phyloP scores from a whole-genome alignment of 441 rosid genomes.

The Gossypium davidsonii region DNA sequence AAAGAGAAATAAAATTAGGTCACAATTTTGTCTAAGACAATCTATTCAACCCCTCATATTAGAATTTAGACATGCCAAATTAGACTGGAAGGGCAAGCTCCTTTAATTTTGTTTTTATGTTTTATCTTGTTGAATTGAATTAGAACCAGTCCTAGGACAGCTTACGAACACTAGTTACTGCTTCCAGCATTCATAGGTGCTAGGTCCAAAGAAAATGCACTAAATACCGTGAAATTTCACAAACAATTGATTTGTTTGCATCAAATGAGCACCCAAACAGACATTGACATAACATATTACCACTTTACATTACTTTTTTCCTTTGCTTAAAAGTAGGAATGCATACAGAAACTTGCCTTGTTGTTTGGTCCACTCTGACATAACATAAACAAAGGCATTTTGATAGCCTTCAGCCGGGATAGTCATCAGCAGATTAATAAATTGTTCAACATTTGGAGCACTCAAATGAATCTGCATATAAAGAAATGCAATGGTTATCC shows the following conservation, averaged over 20 bases:
- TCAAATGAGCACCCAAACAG: not conserved
- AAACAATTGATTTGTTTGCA: not conserved
- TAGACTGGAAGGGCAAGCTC: not conserved
- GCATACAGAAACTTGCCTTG: constrained; percentile 54
- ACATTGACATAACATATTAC: not conserved
- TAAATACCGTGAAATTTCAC: not conserved
- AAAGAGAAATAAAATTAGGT: not conserved
- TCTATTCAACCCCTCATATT: not conserved
- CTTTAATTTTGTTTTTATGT: not conserved
- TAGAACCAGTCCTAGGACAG: not conserved
- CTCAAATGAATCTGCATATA: constrained; percentile 75
- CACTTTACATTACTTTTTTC: not conserved
- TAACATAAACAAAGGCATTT: constrained; percentile 67
- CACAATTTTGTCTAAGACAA: not conserved
- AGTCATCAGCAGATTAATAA: constrained; percentile 61
- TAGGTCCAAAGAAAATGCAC: not conserved
- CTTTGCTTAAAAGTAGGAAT: constrained; percentile 4
- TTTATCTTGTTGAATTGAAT: not conserved
- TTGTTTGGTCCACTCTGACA: constrained; percentile 89
- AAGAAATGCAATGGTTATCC: constrained; percentile 11
- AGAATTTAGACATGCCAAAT: not conserved
- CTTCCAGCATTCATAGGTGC: not conserved
- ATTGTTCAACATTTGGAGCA: constrained; percentile 63
- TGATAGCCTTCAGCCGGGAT: constrained; percentile 57
- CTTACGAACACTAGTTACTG: not conserved